Base-by-base conservation (phyloP, 2,329 filamentous ascomycete species). In the Ciborinia camelliae region DNA sequence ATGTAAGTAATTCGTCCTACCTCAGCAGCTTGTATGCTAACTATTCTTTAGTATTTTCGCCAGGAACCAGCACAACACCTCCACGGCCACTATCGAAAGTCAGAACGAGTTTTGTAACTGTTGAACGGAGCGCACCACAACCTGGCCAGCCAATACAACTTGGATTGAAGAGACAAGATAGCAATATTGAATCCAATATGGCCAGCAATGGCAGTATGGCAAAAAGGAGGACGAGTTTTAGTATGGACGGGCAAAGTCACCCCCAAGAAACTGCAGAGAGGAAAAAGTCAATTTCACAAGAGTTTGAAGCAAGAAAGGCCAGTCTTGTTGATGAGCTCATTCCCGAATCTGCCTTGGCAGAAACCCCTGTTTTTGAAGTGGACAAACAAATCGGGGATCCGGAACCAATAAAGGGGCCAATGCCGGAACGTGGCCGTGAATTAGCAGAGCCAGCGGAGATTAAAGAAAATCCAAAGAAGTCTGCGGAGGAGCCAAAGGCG, bases 21-120 rank as follows among this genome's bases (percentile, higher is more conserved):
- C 65, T 68, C 65, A 67, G 60, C 66, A 32, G 55, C n/a, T 50
- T 28, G 30, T 18, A 28, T 52, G 35, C 47, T 52, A 68, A 64
- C 68, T 51, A 10, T 23, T 43, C 61, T 63, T 67, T 71, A 59
- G 62, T 63, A 41, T 65, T 69, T 68, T 68, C 32, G 66, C 57
- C 67, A 63, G 65, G 63, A 37, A 75, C 68, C 28, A 71, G 63
- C 32, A 68, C 71, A 47, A 72, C 82, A 41, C 85, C 84, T 23
- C 84, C 86, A 39, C 81, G 88, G 72, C 89, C 87, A 30, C 82
- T 92, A 48, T 91, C 89, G 68, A 91, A 89, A 77, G 86, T 92
- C 51, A 84, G 89, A 69, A 90, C 89, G 45, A 90, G 81, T 74
- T 93, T 93, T 74, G 84, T 93, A 61, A 85, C 89, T 23, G 83